Percentiles rank a stretch among this genome's conserved stretches.
Evolutionary conservation across 164 flowering plant genomes (phyloP).

Genomic region (Sedum album): DNA sequence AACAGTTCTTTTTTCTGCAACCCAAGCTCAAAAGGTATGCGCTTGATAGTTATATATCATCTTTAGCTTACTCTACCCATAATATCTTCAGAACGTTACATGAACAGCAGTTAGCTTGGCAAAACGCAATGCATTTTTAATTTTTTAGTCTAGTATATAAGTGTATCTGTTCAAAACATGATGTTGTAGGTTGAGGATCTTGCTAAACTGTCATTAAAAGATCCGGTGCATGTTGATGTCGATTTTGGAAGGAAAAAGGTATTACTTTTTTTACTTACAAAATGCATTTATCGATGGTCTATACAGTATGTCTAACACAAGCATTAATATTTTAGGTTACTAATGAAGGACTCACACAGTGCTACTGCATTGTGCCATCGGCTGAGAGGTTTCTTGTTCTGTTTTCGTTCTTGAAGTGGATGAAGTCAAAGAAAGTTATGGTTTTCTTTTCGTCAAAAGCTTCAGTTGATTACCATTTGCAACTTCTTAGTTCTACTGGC

Average conservation of each 20-base stretch:
- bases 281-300: not conserved
- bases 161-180: not conserved
- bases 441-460: slow-evolving; percentile 94
- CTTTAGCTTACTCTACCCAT: not conserved
- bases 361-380: slow-evolving; percentile 79
- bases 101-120: not conserved
- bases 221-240: not conserved
- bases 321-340: slow-evolving; percentile 50
- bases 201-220: not conserved
- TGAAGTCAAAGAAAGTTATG: slow-evolving; percentile 86
- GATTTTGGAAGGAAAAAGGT: not conserved
- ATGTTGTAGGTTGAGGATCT: not conserved
- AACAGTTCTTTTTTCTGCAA: slow-evolving; percentile 4
- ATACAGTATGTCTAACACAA: not conserved
- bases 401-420: slow-evolving; percentile 77
- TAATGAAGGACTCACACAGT: slow-evolving; percentile 89
- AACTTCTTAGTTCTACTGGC: slow-evolving; percentile 65
- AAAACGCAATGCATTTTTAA: not conserved
- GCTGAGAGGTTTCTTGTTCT: slow-evolving; percentile 68
- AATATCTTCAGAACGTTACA: not conserved
- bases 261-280: not conserved
- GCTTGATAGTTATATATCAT: not conserved
- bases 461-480: slow-evolving; percentile 85
- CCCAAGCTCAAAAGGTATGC: not conserved
- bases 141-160: not conserved